phyloP scores from a whole-genome alignment of 1,284 basidiomycete genomes.

The Chalciporus piperatoides region DNA sequence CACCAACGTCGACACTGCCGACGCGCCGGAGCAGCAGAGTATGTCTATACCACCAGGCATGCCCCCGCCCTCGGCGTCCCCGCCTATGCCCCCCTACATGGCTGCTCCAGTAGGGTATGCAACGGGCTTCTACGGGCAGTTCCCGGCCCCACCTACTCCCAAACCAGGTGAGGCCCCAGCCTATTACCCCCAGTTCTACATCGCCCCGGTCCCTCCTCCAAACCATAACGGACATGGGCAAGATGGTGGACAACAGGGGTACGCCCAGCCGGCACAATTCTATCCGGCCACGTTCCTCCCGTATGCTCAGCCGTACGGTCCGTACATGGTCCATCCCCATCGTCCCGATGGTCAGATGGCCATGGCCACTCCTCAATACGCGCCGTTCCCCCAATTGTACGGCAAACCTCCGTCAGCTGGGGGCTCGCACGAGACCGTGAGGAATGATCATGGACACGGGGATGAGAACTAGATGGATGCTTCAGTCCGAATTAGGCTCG shows the following conservation, averaged over 20 bases:
- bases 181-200: constrained; percentile 48
- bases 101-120: constrained; percentile 40
- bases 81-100: constrained; percentile 47
- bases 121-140: constrained; percentile 47
- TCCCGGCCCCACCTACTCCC: constrained; percentile 42
- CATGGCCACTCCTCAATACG: constrained; percentile 35
- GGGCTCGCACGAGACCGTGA: constrained; percentile 31
- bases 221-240: constrained; percentile 40
- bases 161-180: constrained; percentile 52
- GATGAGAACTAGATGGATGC: constrained; percentile 34
- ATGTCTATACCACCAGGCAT: constrained; percentile 43
- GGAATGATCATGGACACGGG: constrained; percentile 29
- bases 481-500: constrained; percentile 11
- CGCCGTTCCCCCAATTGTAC: constrained; percentile 36
- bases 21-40: constrained; percentile 43
- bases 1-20: constrained; percentile 49
- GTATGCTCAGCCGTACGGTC: constrained; percentile 45
- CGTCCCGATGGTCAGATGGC: constrained; percentile 41
- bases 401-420: constrained; percentile 34
- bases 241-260: constrained; percentile 45
- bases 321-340: constrained; percentile 46
- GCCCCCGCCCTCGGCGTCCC: constrained; percentile 40
- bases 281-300: constrained; percentile 51
- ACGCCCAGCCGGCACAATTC: constrained; percentile 43
- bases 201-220: constrained; percentile 42